Base-by-base conservation (phyloP, 495 filamentous ascomycete species). In the Penicillium robsamsonii region DNA sequence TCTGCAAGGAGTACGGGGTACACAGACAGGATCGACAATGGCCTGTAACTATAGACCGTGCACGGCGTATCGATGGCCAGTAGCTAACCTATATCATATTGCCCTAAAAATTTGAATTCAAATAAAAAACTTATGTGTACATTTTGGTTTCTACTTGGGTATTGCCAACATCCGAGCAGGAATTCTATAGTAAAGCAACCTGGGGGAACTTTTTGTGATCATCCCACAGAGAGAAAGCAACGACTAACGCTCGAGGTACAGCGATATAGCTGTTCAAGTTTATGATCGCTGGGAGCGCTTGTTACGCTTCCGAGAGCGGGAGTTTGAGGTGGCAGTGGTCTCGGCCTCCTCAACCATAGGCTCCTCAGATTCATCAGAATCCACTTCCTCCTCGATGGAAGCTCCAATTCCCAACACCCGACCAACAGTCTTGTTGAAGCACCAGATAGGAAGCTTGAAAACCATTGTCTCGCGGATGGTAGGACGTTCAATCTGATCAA, bases 401-500 rank as follows among this genome's bases (percentile, higher is more conserved):
- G 22, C 6, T 27, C 25, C 25, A 35, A 63, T 56, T 40, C 73
- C 71, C 33, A 87, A 47, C 42, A 86, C 57, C 7, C 79, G 78
- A 41, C 86, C 81, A 56, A 86, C 49, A 10, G 81, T 83, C 38
- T 75, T 75, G n/a, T 64, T 66, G 65, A 82, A 91, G 44, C 76
- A 68, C 83, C 85, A 91, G 43, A 81, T 49, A 0, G 90, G 90
- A 6, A 93, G 70, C 35, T 82, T 81, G 65, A 82, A 81, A 30
- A 93, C 66, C 47, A 87, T 81, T 0, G 90, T 95, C 59, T 92
- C 83, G 29, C 72, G 78, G 59, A 91, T 60, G 6, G 82, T 86
- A 1, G 90, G 88, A 44, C 74, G 72, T 22, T 79, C 72, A 37
- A 91, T 81, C 56, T 90, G 86, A 51, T 86, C 79, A 60, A 84